Base-by-base conservation (phyloP, 2,329 filamentous ascomycete genomes). In the Aureobasidium mangrovei region DNA sequence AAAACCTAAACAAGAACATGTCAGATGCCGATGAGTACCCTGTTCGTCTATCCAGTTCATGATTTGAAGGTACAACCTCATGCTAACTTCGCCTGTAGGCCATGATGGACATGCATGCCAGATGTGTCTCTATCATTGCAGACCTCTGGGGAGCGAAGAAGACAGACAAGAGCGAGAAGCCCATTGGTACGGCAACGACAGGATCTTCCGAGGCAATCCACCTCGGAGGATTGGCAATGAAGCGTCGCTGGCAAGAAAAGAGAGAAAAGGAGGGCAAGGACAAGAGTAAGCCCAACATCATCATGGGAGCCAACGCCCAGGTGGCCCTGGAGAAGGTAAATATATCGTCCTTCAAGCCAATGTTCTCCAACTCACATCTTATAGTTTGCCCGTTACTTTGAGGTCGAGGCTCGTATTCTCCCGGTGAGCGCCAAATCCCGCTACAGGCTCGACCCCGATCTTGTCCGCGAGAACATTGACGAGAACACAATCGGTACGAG, bases 271-370 rank as follows among this genome's bases (percentile, higher is more conserved):
- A 76, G 36, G 82, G 83, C 10, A 85, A 86, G 58, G 81, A 84
- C 59, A 79, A 75, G 1, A 73, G 69, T 1, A 80, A 78, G 32
- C 85, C 85, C 1, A 88, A 88, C 63, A 86, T 88, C 59, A 73
- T 88, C 62, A 88, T 88, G 84, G 84, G 83, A 1, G 76, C 81
- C 27, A 87, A 86, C 60, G 84, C 84, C 1, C 85, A 88, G 67
- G 84, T 88, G 0, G 84, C 84, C 0, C 73, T 87, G 40, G 81
- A 86, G 68, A 88, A 88, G 38, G 38, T 41, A 41, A n/a, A 18
- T 41, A 8, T n/a, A 41, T 18, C 6, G n/a, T 18, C 18, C 18
- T 18, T 18, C 18, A 18, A 18, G 18, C 18, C 18, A 18, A 18
- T 18, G 18, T 18, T 18, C 18, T 18, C 18, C 26, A n/a, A 36